Base-by-base conservation (phyloP, 495 filamentous ascomycete genomes). In the Penicillium paradoxum region DNA sequence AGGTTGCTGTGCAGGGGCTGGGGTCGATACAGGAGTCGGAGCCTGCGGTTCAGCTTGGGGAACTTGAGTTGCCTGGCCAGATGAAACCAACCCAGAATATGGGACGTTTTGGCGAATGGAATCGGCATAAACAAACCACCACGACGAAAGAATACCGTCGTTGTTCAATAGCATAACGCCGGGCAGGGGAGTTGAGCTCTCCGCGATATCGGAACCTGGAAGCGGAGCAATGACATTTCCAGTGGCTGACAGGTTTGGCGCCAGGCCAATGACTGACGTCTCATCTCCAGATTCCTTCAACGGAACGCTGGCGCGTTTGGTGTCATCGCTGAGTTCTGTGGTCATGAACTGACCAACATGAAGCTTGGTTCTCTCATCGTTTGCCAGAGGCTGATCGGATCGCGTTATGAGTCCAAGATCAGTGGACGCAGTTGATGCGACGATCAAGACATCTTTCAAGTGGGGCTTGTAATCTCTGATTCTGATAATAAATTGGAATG, bases 41-140 rank as follows among this genome's bases (percentile, higher is more conserved):
- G 56, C 53, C 40, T 60, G 52, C n/a, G 42, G 41, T 32, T n/a
- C n/a, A n/a, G n/a, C n/a, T n/a, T 47, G 57, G 19, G 54, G 49
- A 38, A 55, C 56, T 56, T 58, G 58, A 48, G 65, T 64, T 49
- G 61, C 54, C 51, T 63, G 72, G 57, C 72, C 70, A 40, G 67
- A 67, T 51, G 76, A 73, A 46, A 74, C 72, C 42, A 96, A 73
- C 3, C 86, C 86, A 17, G 83, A 77, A 65, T 93, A 97, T 0
- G 82, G 79, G 11, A 82, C 79, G 0, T 83, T 81, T 58, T 84
- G 75, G 43, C 85, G 78, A 49, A 99, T 83, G 2, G 95, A 87
- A 24, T 96, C 90, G 32, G 85, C 80, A 64, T 97, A 96, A 33
- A 97, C 74, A 44, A 97, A 71, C 85, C 91, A 96, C 95, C 95